A percentile compares a stretch with the other conserved stretches of the same genome.
phyloP scores from a whole-genome alignment of 192 early-diverging fungal species.

The Endogone sp. region DNA sequence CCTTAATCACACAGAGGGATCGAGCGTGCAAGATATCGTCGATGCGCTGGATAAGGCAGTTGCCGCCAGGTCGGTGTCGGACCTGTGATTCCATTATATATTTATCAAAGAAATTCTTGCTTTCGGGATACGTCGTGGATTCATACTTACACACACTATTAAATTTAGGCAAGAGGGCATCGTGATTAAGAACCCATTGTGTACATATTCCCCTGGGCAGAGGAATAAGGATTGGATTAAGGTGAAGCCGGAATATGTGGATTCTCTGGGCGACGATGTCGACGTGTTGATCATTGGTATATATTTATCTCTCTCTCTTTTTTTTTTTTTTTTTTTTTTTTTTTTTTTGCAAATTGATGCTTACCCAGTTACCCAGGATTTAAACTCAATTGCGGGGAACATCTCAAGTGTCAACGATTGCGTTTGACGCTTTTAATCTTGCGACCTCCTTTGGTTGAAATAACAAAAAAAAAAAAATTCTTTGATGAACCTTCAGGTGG shows the following conservation, averaged over 20 bases:
- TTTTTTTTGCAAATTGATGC: too few relatives aligned
- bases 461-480: not conserved
- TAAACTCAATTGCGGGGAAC: not conserved
- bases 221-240: conserved; percentile 66
- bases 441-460: too few relatives aligned
- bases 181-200: conserved; percentile 66
- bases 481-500: not conserved
- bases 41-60: conserved; percentile 54
- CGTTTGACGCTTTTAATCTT: not conserved
- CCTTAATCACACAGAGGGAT: conserved; percentile 36
- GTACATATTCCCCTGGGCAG: conserved; percentile 48
- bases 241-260: conserved; percentile 77
- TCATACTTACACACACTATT: not conserved
- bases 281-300: conserved; percentile 73
- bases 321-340: too few relatives aligned
- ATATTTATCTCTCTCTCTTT: not conserved
- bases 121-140: too few relatives aligned
- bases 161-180: conserved; percentile 49
- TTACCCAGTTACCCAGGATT: not conserved
- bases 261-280: conserved; percentile 60
- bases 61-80: conserved; percentile 47
- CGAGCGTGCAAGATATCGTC: conserved; percentile 53
- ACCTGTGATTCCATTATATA: too few relatives aligned
- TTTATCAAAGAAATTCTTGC: too few relatives aligned
- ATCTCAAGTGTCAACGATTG: not conserved